Conservation (phyloP, 805 yeast genomes). For the Kodamaea kaohsiungensis region DNA sequence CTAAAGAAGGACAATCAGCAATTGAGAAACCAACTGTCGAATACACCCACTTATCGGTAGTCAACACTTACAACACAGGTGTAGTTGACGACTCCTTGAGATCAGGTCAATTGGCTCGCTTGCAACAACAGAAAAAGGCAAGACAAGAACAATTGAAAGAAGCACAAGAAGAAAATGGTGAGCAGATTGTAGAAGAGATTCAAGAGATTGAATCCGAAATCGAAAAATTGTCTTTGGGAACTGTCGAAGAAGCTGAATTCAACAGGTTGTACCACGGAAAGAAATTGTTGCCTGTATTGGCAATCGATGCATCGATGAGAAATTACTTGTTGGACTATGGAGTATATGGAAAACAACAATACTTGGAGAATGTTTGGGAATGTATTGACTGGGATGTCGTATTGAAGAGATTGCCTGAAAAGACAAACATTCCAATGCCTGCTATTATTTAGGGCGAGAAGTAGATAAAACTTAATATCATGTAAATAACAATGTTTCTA, state of each 20-base stretch:
- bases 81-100: slow-evolving; percentile 66
- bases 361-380: slow-evolving; percentile 45
- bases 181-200: neutral
- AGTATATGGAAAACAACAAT: slow-evolving; percentile 52
- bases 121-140: slow-evolving; percentile 37
- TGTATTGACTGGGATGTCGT: slow-evolving; percentile 48
- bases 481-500: neutral
- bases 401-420: slow-evolving; percentile 35
- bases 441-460: neutral
- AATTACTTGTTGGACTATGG: slow-evolving; percentile 76
- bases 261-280: slow-evolving; percentile 34
- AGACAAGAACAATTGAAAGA: slow-evolving; percentile 20
- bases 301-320: slow-evolving; percentile 72
- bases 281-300: slow-evolving; percentile 59
- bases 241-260: slow-evolving; percentile 44
- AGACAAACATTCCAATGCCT: slow-evolving; percentile 19
- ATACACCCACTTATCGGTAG: slow-evolving; percentile 58
- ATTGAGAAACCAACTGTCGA: slow-evolving; percentile 16
- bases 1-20: slow-evolving; percentile 30
- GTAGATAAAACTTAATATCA: neutral
- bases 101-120: slow-evolving; percentile 51
- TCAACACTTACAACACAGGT: slow-evolving; percentile 90
- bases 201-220: slow-evolving; percentile 11
- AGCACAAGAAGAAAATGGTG: slow-evolving; percentile 8
- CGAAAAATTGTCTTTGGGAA: slow-evolving; percentile 31